phyloP scores from a whole-genome alignment of 768 basidiomycete species.

The Kwoniella sp. region DNA sequence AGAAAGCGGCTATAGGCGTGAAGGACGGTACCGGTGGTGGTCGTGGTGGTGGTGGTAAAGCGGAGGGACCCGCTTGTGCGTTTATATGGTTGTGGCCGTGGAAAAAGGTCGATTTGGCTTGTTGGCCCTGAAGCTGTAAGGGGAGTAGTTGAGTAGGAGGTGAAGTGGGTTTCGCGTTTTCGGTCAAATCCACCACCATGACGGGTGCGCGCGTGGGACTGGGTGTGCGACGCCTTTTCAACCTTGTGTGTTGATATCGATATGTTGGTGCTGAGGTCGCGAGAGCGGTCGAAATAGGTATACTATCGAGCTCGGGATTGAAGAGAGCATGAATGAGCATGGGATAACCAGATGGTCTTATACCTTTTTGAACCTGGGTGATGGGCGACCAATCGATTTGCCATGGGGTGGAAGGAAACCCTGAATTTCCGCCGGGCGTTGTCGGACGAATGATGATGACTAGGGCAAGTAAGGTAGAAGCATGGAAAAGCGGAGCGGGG shows the following conservation, averaged over 20 bases:
- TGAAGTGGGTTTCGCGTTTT: not conserved
- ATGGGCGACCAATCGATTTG: not conserved
- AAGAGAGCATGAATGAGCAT: not conserved
- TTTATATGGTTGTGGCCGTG: not conserved
- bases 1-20: too few relatives aligned
- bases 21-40: too few relatives aligned
- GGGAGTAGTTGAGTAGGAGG: not conserved
- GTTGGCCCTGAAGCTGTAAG: not conserved
- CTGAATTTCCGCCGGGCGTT: not conserved
- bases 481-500: not conserved
- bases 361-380: not conserved
- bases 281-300: not conserved
- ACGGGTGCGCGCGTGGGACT: not conserved
- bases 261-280: not conserved
- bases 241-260: not conserved
- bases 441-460: not conserved
- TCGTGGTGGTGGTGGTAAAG: not conserved
- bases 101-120: too few relatives aligned
- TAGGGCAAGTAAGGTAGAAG: not conserved
- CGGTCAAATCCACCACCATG: slow-evolving; percentile 2
- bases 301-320: not conserved
- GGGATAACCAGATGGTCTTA: not conserved
- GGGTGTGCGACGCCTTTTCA: not conserved
- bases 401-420: not conserved
- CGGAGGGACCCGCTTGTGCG: not conserved